These are phyloP conservation scores for Phytomonas sp. DNA, from an alignment of 208 protist genomes.

Conservation along the genomic window DNA sequence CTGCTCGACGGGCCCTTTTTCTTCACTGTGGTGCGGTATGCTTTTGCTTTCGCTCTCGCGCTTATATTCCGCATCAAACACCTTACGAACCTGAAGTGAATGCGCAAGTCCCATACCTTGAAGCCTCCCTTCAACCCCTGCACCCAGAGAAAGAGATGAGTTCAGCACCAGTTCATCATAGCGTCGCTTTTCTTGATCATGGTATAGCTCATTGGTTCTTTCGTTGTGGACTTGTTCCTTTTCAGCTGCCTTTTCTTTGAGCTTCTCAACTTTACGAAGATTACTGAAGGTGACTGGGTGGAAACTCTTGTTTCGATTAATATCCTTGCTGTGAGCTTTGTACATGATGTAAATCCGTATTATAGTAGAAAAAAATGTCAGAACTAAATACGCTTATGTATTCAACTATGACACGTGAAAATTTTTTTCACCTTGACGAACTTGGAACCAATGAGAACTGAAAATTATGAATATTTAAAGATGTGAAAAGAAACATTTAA, in stretches of 20 bases:
- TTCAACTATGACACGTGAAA: too few species aligned
- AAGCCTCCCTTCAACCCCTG: slow-evolving; percentile 17
- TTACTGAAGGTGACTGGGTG: slow-evolving; percentile 76
- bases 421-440: too few species aligned
- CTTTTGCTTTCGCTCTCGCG: slow-evolving; percentile 6
- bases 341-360: slow-evolving; percentile 38
- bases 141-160: neutral
- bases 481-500: too few species aligned
- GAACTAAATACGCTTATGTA: too few species aligned
- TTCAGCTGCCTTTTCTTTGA: slow-evolving; percentile 35
- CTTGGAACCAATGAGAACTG: too few species aligned
- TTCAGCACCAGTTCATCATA: slow-evolving; percentile 61
- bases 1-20: neutral
- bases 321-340: slow-evolving; percentile 78
- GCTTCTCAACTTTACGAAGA: slow-evolving; percentile 55
- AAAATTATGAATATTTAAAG: too few species aligned
- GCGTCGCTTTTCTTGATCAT: slow-evolving; percentile 66
- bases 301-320: slow-evolving; percentile 87
- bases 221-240: slow-evolving; percentile 26
- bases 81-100: slow-evolving; percentile 45
- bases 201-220: slow-evolving; percentile 40
- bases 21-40: slow-evolving; percentile 1
- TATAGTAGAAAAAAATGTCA: too few species aligned
- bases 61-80: slow-evolving; percentile 57
- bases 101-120: slow-evolving; percentile 26